Percentiles rank a stretch among this genome's conserved stretches.
Conservation (phyloP, 2,329 filamentous ascomycete genomes). For the Cytospora leucostoma region DNA sequence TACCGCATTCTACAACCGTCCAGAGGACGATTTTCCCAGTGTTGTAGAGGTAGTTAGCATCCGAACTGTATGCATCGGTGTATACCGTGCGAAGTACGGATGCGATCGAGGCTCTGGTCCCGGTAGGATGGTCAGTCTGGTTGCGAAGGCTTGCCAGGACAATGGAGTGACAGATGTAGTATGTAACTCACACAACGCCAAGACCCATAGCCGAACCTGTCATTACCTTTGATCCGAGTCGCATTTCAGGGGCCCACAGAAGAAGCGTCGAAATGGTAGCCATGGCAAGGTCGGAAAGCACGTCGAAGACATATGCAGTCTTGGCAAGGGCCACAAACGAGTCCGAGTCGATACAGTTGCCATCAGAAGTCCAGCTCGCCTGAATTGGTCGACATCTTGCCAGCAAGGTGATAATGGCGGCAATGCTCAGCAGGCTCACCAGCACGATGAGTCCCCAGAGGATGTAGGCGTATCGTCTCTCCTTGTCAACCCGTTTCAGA, state of each 20-base stretch:
- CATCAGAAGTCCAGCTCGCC: constrained; percentile 24
- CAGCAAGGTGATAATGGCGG: constrained; percentile 23
- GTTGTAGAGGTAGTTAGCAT: constrained; percentile 25
- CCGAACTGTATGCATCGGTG: constrained; percentile 24
- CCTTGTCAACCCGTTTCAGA: constrained; percentile 21
- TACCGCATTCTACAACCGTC: constrained; percentile 25
- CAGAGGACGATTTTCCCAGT: constrained; percentile 27
- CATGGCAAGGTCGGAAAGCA: constrained; percentile 26
- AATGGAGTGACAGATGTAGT: background rate
- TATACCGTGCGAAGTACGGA: constrained; percentile 25
- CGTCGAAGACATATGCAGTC: constrained; percentile 25
- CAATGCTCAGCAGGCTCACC: constrained; percentile 24
- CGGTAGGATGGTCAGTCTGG: background rate
- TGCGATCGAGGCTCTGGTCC: constrained; percentile 21
- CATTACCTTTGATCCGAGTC: constrained; percentile 17
- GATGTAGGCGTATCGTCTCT: constrained; percentile 16
- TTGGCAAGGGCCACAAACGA: constrained; percentile 25
- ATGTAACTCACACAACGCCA: constrained; percentile 18
- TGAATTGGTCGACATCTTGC: constrained; percentile 26
- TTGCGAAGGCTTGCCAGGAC: no score
- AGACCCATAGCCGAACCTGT: constrained; percentile 20
- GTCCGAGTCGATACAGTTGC: constrained; percentile 23
- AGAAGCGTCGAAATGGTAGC: constrained; percentile 23
- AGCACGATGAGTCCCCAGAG: constrained; percentile 25
- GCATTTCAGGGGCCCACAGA: constrained; percentile 23